phyloP scores from a whole-genome alignment of 306 rosid species.

The Oemleria cerasiformis region DNA sequence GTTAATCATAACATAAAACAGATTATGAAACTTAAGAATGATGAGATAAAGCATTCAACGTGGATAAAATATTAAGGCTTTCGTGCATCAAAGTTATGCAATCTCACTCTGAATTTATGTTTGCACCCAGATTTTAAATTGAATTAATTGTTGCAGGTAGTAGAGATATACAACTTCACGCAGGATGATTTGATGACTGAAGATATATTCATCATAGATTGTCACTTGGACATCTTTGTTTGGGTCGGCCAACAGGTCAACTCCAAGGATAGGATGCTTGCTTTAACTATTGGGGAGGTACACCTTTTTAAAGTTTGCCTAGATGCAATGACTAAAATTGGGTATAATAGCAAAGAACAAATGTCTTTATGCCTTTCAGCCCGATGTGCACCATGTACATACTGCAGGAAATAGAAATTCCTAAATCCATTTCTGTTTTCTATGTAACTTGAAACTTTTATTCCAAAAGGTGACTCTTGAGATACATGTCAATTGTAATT shows the following conservation, averaged over 20 bases:
- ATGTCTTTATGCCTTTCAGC: slow-evolving; percentile 7
- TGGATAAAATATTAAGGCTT: not conserved
- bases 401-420: not conserved
- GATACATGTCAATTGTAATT: not conserved
- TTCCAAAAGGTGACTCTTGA: not conserved
- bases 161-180: slow-evolving; percentile 82
- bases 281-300: slow-evolving; percentile 96
- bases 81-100: not conserved
- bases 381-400: not conserved
- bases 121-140: slow-evolving; percentile 7
- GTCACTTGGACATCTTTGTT: slow-evolving; percentile 77
- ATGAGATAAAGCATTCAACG: not conserved
- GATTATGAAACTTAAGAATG: not conserved
- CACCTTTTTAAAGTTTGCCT: slow-evolving; percentile 29
- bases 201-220: slow-evolving; percentile 78
- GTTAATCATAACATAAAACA: not conserved
- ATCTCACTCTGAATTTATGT: slow-evolving; percentile 1
- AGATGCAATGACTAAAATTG: slow-evolving; percentile 23
- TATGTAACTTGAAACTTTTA: not conserved
- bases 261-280: slow-evolving; percentile 55
- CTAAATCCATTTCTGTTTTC: not conserved
- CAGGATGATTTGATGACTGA: slow-evolving; percentile 99
- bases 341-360: not conserved
- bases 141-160: slow-evolving; percentile 54
- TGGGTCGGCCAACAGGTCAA: slow-evolving; percentile 94